phyloP scores from a whole-genome alignment of 352 stramenopile species.

The Globisporangium sylvaticum region DNA sequence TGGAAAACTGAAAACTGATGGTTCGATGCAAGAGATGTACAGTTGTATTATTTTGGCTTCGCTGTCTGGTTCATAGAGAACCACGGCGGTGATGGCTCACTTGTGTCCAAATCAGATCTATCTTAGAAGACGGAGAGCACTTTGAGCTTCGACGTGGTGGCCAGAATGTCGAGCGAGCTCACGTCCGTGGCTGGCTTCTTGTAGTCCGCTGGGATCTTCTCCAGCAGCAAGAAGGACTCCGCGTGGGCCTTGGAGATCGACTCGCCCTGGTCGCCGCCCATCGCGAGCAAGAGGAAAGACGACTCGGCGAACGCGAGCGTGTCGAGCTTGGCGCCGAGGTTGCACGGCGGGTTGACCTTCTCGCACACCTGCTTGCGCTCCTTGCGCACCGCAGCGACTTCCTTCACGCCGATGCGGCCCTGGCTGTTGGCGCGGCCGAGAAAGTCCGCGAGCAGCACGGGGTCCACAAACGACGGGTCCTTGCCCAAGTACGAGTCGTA shows the following conservation, averaged over 20 bases:
- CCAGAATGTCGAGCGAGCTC: conserved; percentile 12
- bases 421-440: conserved; percentile 11
- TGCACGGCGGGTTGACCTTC: conserved; percentile 14
- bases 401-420: conserved; percentile 1
- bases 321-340: conserved; percentile 17
- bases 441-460: conserved; percentile 11
- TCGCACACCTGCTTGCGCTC: conserved; percentile 13
- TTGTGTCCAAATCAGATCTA: too few relatives aligned
- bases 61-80: too few relatives aligned
- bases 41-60: too few relatives aligned
- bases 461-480: conserved; percentile 18
- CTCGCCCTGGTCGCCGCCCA: conserved; percentile 17
- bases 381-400: conserved; percentile 2
- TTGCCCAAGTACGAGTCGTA: conserved; percentile 16
- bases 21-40: too few relatives aligned
- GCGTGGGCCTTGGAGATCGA: conserved; percentile 14
- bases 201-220: conserved; percentile 27
- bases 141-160: conserved; percentile 18
- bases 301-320: conserved; percentile 25
- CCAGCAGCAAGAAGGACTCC: conserved; percentile 23
- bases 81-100: too few relatives aligned
- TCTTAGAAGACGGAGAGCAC: conserved; percentile 5
- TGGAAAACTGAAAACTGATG: too few relatives aligned
- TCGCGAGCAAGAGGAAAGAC: conserved; percentile 21
- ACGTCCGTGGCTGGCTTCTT: conserved; percentile 18